Evolutionary conservation across 1,139 yeast species (phyloP), one percentile per base, ranked within the genome.

Genomic region (Diutina catenulata): DNA sequence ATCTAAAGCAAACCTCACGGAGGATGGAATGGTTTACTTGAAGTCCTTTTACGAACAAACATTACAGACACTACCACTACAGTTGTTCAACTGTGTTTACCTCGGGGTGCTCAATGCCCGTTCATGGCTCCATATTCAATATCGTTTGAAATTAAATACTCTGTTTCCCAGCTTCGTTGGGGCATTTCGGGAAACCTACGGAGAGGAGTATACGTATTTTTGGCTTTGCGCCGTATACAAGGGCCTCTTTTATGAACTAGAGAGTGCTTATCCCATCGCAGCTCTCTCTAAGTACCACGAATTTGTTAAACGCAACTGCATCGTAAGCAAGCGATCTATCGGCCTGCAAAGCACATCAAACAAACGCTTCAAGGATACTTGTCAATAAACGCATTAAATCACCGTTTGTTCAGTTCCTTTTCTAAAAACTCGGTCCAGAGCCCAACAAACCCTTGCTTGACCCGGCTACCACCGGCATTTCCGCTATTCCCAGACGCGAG

Each of bases 391-490:
- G 27, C 29, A 28, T 31, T 11, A 10, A 8, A 3, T 18, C 10
- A 16, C 14, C 16, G 52, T 39, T 60, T 64, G 23, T 50, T 49
- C 29, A 78, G 70, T 51, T 86, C 95, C 46, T 80, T 79, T 49
- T 87, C 95, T 45, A 87, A 62, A 49, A 77, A 87, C 42, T 87
- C 95, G 1, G 95, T 87, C 88, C 95, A 86, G 42, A 82, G 59
- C 1, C 91, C 77, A 20, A 84, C 86, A 57, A 87, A 82, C 41
- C 91, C 82, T 45, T 81, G 88, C 46, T 70, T 66, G 38, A 61
- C 56, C 44, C 45, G 49, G 50, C 41, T 49, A 45, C 45, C 53
- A 35, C 48, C 49, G 38, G 45, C 57, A 26, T 52, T 54, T 27
- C 27, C 29, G 10, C 49, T 37, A 37, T 52, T 56, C 9, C 52